A percentile compares a stretch with the other conserved stretches of the same genome.
These are phyloP conservation scores for Leccinum ochraceum DNA, from an alignment of 768 basidiomycete genomes.

Conservation along the genomic window DNA sequence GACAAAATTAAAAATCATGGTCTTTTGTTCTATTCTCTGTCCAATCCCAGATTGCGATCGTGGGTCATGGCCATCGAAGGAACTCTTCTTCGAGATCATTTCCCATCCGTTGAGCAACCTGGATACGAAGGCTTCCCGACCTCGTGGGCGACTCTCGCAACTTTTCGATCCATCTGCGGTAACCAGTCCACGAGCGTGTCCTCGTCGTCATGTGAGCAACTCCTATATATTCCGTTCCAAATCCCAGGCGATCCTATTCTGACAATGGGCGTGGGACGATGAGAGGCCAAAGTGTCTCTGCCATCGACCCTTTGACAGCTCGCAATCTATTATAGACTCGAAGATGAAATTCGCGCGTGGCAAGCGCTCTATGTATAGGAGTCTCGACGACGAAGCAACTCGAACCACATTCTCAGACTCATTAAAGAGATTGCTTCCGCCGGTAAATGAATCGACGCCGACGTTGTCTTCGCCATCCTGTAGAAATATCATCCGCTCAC, in stretches of 20 bases:
- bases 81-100: neutral
- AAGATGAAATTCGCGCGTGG: slow-evolving; percentile 10
- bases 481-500: neutral
- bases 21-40: neutral
- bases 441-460: neutral
- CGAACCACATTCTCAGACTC: slow-evolving; percentile 13
- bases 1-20: slow-evolving; percentile 3
- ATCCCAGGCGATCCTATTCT: neutral
- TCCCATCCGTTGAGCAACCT: slow-evolving; percentile 11
- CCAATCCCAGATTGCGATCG: slow-evolving; percentile 15
- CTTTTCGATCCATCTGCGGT: neutral
- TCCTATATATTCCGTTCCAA: neutral
- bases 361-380: neutral
- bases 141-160: neutral
- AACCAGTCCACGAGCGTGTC: neutral
- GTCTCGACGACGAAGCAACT: slow-evolving; percentile 6
- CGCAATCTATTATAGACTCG: neutral
- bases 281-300: neutral
- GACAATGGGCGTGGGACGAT: slow-evolving; percentile 9
- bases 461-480: neutral
- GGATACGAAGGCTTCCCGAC: neutral
- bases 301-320: neutral
- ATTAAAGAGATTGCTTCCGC: slow-evolving; percentile 4
- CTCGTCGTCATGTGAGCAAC: neutral
- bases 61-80: slow-evolving; percentile 3